Conservation (phyloP, 78 protist genomes). For the Chrysochromulina tobinii region DNA sequence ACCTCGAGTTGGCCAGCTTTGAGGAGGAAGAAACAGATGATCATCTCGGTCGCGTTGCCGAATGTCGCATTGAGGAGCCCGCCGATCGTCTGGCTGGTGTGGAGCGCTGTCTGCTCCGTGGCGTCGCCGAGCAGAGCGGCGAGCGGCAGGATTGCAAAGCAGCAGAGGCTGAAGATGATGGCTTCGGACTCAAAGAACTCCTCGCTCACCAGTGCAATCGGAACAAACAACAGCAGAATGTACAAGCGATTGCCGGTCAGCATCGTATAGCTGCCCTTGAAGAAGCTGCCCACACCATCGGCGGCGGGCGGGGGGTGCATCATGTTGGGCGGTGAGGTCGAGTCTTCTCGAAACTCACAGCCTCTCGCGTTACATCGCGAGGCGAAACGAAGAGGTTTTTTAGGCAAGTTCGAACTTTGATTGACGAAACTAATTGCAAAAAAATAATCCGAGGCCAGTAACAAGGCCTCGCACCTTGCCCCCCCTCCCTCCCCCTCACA, state of each 20-base stretch:
- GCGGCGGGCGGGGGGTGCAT: too few species aligned
- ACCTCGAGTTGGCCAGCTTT: slow-evolving; percentile 12
- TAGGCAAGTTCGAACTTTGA: too few species aligned
- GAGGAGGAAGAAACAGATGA: slow-evolving; percentile 52
- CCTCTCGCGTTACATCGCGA: too few species aligned
- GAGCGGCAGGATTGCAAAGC: slow-evolving; percentile 48
- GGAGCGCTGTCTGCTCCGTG: slow-evolving; percentile 46
- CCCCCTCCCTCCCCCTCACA: too few species aligned
- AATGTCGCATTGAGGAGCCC: slow-evolving; percentile 73
- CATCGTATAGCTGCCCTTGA: neutral
- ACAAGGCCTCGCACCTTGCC: too few species aligned
- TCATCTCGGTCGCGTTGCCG: slow-evolving; percentile 67
- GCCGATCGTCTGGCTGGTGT: slow-evolving; percentile 42
- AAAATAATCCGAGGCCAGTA: too few species aligned
- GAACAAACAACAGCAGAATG: neutral
- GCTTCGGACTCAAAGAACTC: neutral
- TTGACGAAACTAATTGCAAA: too few species aligned
- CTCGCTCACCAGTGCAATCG: neutral
- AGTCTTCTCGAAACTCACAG: too few species aligned
- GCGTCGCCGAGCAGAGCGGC: slow-evolving; percentile 58
- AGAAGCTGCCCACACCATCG: too few species aligned
- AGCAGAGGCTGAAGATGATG: neutral
- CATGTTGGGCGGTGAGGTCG: too few species aligned
- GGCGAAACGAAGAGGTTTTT: too few species aligned
- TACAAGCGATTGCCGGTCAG: neutral